Percentiles rank a stretch among this genome's conserved stretches.
These are phyloP conservation scores for Anthracocystis setariae DNA, from an alignment of 1,284 basidiomycete species.

Conservation along the genomic window DNA sequence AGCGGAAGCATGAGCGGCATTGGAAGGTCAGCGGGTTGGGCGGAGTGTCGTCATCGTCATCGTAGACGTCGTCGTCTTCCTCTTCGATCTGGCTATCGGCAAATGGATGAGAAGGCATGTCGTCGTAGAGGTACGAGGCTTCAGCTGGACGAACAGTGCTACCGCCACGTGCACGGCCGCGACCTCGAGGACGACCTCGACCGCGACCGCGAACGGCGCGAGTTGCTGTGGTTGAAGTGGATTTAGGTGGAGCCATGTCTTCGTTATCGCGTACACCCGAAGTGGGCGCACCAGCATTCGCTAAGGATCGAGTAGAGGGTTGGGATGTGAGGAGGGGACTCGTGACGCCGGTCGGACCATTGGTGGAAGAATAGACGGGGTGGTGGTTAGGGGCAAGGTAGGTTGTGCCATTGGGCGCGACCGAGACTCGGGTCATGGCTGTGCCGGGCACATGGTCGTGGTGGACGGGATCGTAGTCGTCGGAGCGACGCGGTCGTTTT, in stretches of 20 bases:
- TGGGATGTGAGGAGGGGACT: slow-evolving; percentile 14
- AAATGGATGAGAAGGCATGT: background rate
- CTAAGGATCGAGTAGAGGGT: slow-evolving; percentile 1
- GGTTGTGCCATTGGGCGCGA: slow-evolving; percentile 1
- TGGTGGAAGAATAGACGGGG: background rate
- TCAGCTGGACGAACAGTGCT: background rate
- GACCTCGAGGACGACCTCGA: slow-evolving; percentile 11
- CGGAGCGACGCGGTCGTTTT: slow-evolving; percentile 29
- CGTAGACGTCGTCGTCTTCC: background rate
- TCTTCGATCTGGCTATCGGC: background rate
- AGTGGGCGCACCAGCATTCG: background rate
- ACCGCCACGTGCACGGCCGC: slow-evolving; percentile 9
- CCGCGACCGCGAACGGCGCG: slow-evolving; percentile 8
- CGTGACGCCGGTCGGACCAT: slow-evolving; percentile 3
- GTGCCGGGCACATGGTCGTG: slow-evolving; percentile 35
- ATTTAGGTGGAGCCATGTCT: slow-evolving; percentile 26
- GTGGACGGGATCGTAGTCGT: slow-evolving; percentile 17
- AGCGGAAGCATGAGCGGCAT: slow-evolving; percentile 38
- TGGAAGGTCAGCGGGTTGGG: slow-evolving; percentile 51
- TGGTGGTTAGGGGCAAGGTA: slow-evolving; percentile 7
- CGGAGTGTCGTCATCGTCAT: slow-evolving; percentile 7
- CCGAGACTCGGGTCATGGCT: slow-evolving; percentile 18
- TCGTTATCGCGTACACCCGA: slow-evolving; percentile 31
- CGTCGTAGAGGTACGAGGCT: background rate
- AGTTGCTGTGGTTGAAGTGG: slow-evolving; percentile 8